Base-by-base conservation (phyloP, 106 monocot genomes). In the Dendrobium officinale region DNA sequence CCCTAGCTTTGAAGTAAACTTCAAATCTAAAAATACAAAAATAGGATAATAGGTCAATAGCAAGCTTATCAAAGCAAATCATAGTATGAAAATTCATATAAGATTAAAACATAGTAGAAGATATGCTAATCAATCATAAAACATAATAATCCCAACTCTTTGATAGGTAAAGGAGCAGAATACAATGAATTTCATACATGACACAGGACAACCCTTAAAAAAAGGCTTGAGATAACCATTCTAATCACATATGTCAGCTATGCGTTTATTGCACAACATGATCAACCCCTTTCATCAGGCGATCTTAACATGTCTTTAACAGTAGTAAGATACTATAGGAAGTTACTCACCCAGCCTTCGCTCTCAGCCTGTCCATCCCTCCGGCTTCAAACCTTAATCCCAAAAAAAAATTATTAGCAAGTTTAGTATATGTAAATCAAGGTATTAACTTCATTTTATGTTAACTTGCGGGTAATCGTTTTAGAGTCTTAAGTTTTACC, bases 101-200 rank as follows among this genome's bases (percentile, higher is more conserved):
- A 64, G 22, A 64, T n/a, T n/a, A 64, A n/a, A 64, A 3, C 64
- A n/a, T 64, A 64, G n/a, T 64, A 64, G 64, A 64, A 64, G 64
- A 64, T n/a, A n/a, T 22, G 37, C 8, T n/a, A 20, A 70, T 6
- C 15, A 70, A 70, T 29, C 68, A 68, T 68, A 33, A 5, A 68
- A 29, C 68, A 68, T 29, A 31, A 68, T 5, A 68, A 68, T 68
- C 68, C 64, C 68, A 68, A 68, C 68, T 20, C 68, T 68, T 68
- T 10, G n/a, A 68, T 68, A 9, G 68, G 4, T 33, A 2, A 5
- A 68, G 7, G 27, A 31, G 68, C 61, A 61, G 68, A 26, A 68
- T 29, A 29, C 13, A 68, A 68, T 27, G 10, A 68, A 31, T 9
- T 26, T n/a, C 19, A 64, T n/a, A 24, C 24, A 37, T n/a, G 6